Evolutionary conservation across 805 yeast genomes (phyloP).

Genomic region (Suhomyces pyralidae): DNA sequence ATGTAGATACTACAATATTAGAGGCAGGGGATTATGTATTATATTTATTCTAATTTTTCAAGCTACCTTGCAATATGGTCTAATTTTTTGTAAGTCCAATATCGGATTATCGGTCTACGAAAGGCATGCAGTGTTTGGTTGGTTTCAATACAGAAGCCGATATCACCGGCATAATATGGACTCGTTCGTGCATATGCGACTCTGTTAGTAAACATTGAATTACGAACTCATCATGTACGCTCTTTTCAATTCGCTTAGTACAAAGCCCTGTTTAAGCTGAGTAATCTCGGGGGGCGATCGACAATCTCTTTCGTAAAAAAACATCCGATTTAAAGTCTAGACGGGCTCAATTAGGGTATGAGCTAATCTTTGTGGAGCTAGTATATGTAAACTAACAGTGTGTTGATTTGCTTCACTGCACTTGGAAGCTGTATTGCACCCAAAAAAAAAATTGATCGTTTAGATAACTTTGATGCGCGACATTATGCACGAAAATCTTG

Average conservation of each 20-base stretch:
- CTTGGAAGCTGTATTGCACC: background rate
- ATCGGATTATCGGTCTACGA: background rate
- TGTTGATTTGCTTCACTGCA: background rate
- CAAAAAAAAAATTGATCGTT: background rate
- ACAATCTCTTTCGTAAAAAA: background rate
- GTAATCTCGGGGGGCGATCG: background rate
- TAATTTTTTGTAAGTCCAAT: background rate
- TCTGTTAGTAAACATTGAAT: background rate
- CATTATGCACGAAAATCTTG: background rate
- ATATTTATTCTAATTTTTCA: background rate
- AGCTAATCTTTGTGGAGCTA: background rate
- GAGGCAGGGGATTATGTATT: background rate
- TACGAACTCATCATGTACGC: background rate
- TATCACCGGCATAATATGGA: background rate
- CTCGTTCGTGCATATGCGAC: background rate
- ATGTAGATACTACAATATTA: background rate
- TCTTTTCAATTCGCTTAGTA: background rate
- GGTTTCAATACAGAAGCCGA: background rate
- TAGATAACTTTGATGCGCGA: background rate
- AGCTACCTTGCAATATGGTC: background rate
- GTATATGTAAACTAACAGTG: background rate
- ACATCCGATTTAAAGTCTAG: background rate
- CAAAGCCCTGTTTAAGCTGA: background rate
- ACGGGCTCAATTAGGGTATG: background rate
- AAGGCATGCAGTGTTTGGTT: background rate